Evolutionary conservation across 176 grass and related monocot species (phyloP).

Genomic region (Carex scoparia): DNA sequence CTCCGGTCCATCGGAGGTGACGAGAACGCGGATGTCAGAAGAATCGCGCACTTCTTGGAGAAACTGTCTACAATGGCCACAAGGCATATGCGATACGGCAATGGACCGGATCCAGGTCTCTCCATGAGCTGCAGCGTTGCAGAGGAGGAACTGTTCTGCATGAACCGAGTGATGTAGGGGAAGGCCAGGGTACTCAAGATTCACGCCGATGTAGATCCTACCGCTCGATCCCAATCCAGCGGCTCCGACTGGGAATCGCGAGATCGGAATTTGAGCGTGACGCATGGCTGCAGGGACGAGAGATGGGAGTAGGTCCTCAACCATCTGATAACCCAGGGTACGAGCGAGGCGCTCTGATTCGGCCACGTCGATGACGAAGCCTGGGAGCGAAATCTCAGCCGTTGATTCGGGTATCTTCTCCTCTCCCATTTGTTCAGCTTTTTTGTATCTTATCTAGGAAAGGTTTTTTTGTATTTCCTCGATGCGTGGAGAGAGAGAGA

Average conservation of each 20-base stretch:
- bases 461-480: conserved; percentile 28
- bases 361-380: conserved; percentile 70
- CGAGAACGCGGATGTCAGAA: conserved; percentile 58
- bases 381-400: conserved; percentile 33
- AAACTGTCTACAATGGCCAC: conserved; percentile 97
- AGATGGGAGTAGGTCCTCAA: conserved; percentile 71
- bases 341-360: conserved; percentile 49
- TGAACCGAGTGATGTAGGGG: conserved; percentile 70
- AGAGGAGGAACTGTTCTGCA: conserved; percentile 84
- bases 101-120: conserved; percentile 60
- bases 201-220: conserved; percentile 74
- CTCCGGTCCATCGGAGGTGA: conserved; percentile 52
- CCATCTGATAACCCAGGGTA: conserved; percentile 34
- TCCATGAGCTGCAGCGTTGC: conserved; percentile 70
- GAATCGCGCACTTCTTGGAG: conserved; percentile 88
- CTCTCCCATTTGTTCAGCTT: conserved; percentile 46
- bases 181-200: conserved; percentile 66
- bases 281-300: conserved; percentile 63
- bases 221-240: conserved; percentile 78
- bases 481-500: conserved; percentile 40
- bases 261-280: conserved; percentile 53
- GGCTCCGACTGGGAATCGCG: conserved; percentile 66
- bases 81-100: conserved; percentile 88
- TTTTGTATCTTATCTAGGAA: conserved; percentile 10
- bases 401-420: conserved; percentile 31